Base-by-base conservation (phyloP, 306 rosid species). In the Prunus campanulata region DNA sequence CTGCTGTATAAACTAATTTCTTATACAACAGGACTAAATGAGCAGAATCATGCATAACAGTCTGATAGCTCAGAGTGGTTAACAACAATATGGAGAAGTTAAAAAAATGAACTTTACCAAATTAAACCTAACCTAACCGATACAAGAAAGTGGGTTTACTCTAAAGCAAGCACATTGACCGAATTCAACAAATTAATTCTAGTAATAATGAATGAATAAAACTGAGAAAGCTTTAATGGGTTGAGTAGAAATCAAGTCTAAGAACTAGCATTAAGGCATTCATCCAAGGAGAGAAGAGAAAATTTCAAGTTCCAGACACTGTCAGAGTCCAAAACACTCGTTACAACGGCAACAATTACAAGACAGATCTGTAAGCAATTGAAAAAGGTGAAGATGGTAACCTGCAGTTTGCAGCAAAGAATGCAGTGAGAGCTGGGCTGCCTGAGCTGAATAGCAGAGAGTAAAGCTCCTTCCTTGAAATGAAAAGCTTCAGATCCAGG, bases 321-420 rank as follows among this genome's bases (percentile, higher is more conserved):
- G 24, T 68, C 52, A 12, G 35, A 44, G 77, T 35, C 63, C 72
- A 66, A 50, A 61, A 27, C 44, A 76, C 72, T 68, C 54, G 54
- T 32, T 49, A 61, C 54, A 80, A 77, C 22, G 75, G 72, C 76
- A 59, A 57, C 6, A 27, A 24, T 10, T 18, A 30, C 48, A 47
- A 60, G 2, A 75, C 93, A 88, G 97, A 91, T 89, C 92, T 83
- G 76, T 79, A 76, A 80, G 81, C 78, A 61, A 63, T 47, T 1
- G 50, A 71, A 19, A 8, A 71, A 72, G 66, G 32, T 59, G 49
- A 63, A 78, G 63, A 78, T 27, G 80, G 55, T 35, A 48, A 81
- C 85, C 81, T 72, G 71, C 59, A 61, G 60, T 74, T 7, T 27
- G 48, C 60, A 27, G 22, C 59, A 10, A 19, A 60, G 69, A 74